Base-by-base conservation (phyloP, 2,329 filamentous ascomycete species). In the Colletotrichum tropicale region DNA sequence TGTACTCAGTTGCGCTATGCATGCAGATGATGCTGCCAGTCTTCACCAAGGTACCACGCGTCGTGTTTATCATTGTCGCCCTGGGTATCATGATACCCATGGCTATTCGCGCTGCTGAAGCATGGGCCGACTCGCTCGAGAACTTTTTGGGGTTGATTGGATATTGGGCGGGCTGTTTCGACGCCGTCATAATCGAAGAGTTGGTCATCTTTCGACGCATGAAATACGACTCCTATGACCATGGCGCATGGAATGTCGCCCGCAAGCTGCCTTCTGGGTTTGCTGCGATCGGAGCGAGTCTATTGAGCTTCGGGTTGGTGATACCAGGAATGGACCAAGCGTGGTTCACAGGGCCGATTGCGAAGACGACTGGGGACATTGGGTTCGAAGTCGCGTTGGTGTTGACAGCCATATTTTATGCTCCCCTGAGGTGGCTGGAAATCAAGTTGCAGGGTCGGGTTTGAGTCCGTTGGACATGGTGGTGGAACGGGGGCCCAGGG, bases 101-200 rank as follows among this genome's bases (percentile, higher is more conserved):
- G 43, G 82, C 84, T 16, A 85, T 88, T 66, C 81, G 81, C 15
- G 86, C 85, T 6, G 83, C 86, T 30, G 79, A 78, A 21, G 78
- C 85, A 38, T 87, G 87, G 74, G 85, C 86, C 66, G 76, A 80
- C 64, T 87, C 82, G 36, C 83, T 88, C 24, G 82, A 86, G 71
- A 87, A 88, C 77, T 87, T 88, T 65, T 79, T 88, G 10, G 82
- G 83, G 4, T 77, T 88, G 52, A 87, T 88, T 52, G 85, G 85
- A 28, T 88, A 88, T 78, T 88, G 87, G 87, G 83, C 82, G n/a
- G 85, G 85, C 2, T 85, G 84, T 52, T 88, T 87, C 71, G 79
- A 84, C 38, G 83, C 83, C 12, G 83, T 88, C 2, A 74, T 88
- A 3, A 75, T 87, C 30, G 80, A 83, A 38, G 87, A 89, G 79